Evolutionary conservation across 768 basidiomycete genomes (phyloP), one percentile per base, ranked within the genome.

Genomic region (Glaciozyma antarctica): DNA sequence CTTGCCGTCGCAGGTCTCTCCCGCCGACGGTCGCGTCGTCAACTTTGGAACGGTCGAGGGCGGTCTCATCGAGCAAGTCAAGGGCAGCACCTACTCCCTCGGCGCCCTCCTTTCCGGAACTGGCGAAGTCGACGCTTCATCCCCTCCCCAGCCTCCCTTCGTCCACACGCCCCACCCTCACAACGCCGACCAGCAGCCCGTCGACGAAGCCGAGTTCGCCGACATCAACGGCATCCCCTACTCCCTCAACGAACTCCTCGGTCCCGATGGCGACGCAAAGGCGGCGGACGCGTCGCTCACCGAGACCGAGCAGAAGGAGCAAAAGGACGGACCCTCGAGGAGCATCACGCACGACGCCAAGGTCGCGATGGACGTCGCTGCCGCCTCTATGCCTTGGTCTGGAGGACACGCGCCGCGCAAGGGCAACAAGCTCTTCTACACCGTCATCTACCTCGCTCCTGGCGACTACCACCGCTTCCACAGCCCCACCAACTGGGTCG

Each of bases 381-480:
- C 52, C 22, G 61, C 63, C 21, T 55, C 63, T 38, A 62, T 61
- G 66, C 73, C 62, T 66, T 78, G 77, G 55, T n/a, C 38, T 34
- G 38, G 38, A 22, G 51, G 51, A 16, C 51, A 52, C 51, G 51
- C 15, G 22, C 57, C 81, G 80, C 22, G 79, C 80, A 60, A 86
- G 4, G 90, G 89, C 19, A 87, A 97, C 74, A 81, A 85, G 22
- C 83, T 98, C 28, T 95, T 85, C 78, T 99, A 97, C 77, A 79
- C 87, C 28, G 95, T 99, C 71, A 87, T 99, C 65, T 99, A 98
- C 78, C 87, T 99, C 62, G 95, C 94, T 0, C 95, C 95, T 1
- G 94, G 95, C 2, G 95, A 99, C 75, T 98, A 98, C 77, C 94
- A 99, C 74, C 84, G 94, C 21, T 99, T 95, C 82, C 95, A 99